phyloP scores from a whole-genome alignment of 2,329 filamentous ascomycete genomes.

The Trichophyton mentagrophytes region DNA sequence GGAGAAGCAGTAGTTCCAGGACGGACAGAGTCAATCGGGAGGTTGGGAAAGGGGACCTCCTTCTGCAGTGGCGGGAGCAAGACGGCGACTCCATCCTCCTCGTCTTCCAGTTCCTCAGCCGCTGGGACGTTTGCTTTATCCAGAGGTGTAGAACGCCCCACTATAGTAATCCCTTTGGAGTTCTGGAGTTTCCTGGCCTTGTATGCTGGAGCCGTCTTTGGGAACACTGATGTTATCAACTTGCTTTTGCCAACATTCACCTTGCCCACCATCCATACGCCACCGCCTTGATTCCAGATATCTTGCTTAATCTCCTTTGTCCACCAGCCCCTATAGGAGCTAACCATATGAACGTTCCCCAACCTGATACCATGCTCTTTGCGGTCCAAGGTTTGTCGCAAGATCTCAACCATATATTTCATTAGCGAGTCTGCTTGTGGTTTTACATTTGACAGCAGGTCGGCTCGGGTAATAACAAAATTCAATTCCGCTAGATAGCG shows the following conservation, averaged over 20 bases:
- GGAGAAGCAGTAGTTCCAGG: slow-evolving; percentile 92
- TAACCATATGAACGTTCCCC: slow-evolving; percentile 78
- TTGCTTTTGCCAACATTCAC: slow-evolving; percentile 95
- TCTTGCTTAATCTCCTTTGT: slow-evolving; percentile 74
- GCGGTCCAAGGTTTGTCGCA: slow-evolving; percentile 63
- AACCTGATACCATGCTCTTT: slow-evolving; percentile 59
- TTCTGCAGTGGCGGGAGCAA: slow-evolving; percentile 59
- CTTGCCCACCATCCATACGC: slow-evolving; percentile 93
- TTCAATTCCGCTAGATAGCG: slow-evolving; percentile 67
- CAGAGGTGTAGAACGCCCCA: neutral
- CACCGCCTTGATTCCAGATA: slow-evolving; percentile 71
- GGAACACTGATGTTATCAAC: slow-evolving; percentile 76
- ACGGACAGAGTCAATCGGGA: slow-evolving; percentile 75
- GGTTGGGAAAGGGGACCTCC: slow-evolving; percentile 63
- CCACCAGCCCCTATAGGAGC: slow-evolving; percentile 81
- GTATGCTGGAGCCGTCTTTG: slow-evolving; percentile 45
- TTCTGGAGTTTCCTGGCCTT: neutral
- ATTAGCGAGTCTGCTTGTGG: slow-evolving; percentile 73
- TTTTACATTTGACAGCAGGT: slow-evolving; percentile 73
- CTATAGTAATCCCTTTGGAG: neutral
- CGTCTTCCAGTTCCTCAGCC: slow-evolving; percentile 6
- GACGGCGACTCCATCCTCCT: slow-evolving; percentile 11
- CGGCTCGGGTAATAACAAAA: slow-evolving; percentile 81
- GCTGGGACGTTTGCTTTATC: neutral
- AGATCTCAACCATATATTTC: slow-evolving; percentile 66